Evolutionary conservation across 2,329 filamentous ascomycete species (phyloP), one percentile per base, ranked within the genome.

Genomic region (Furcasterigmium sp.): DNA sequence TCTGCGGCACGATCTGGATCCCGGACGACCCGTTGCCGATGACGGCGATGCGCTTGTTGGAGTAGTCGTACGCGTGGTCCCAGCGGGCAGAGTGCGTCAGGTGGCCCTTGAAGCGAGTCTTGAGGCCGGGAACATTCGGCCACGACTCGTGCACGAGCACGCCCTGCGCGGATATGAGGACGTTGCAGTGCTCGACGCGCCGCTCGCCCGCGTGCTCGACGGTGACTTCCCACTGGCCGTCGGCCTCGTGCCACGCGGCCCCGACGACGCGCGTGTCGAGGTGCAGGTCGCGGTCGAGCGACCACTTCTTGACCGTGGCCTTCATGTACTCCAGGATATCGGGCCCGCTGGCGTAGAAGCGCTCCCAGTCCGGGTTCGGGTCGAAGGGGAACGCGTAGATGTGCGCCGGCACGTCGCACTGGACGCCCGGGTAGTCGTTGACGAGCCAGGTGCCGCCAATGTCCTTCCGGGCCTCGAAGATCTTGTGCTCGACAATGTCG

Each of bases 51-150:
- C 57, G 57, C 50, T 72, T 73, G 20, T 59, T 64, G 2, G 47
- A 51, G 4, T 73, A 60, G 37, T 73, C 62, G 23, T 73, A 53
- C 10, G 65, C 59, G 7, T 72, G 59, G 5, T 76, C 69, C 72
- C 73, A 81, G 28, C 65, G 61, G 5, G 75, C 75, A 0, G 71
- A 76, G 55, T 82, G 78, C 42, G 77, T 63, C 8, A 76, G 56
- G 10, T 60, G 55, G n/a, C 77, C 77, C 42, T 68, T 60, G 58
- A 76, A 82, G 17, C 63, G n/a, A n/a, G n/a, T 57, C 8, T 67
- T 46, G 1, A 79, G 48, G 0, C 76, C 77, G 0, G 68, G 59
- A 25, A 80, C 73, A 10, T 67, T 62, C 2, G 78, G 77, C 65
- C 70, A 74, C 41, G 65, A 61, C 58, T 66, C 74, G 46, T 70